A percentile compares a stretch with the other conserved stretches of the same genome.
phyloP scores from a whole-genome alignment of 176 grass and related monocot genomes.

The Zoysia pacifica region DNA sequence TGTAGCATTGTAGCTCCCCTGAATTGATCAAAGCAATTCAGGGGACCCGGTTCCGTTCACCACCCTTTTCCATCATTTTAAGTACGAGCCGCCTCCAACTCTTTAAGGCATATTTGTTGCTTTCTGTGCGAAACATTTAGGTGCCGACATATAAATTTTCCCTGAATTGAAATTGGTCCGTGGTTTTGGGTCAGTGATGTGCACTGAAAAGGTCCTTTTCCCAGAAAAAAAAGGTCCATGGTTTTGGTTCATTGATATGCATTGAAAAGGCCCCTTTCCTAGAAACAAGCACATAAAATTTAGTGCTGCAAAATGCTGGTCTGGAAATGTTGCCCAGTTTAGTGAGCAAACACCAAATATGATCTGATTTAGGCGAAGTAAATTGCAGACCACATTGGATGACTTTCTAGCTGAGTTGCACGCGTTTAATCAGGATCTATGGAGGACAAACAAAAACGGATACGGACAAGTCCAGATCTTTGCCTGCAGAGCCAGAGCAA shows the following conservation, averaged over 20 bases:
- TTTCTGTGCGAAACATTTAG: constrained; percentile 42
- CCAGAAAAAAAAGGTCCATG: background rate
- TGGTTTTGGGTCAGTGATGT: background rate
- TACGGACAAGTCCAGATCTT: constrained; percentile 19
- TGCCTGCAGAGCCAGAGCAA: background rate
- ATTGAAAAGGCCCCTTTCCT: background rate
- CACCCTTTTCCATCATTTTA: background rate
- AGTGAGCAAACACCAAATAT: background rate
- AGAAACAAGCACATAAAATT: background rate
- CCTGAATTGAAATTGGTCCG: background rate
- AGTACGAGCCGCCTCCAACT: constrained; percentile 2
- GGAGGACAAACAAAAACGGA: background rate
- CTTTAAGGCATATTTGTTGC: constrained; percentile 27
- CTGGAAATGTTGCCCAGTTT: background rate
- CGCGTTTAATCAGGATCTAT: background rate
- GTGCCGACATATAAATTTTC: constrained; percentile 31
- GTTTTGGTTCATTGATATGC: background rate
- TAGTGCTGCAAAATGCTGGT: background rate
- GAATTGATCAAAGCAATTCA: too few species aligned
- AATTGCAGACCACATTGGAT: background rate
- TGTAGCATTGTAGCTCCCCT: too few species aligned
- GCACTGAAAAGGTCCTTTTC: background rate
- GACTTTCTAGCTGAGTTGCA: constrained; percentile 22
- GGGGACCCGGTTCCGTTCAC: too few species aligned
- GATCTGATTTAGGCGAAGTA: background rate